Percentiles rank a stretch among this genome's conserved stretches.
These are phyloP conservation scores for Multifurca ochricompacta DNA, from an alignment of 768 basidiomycete species.

Conservation along the genomic window DNA sequence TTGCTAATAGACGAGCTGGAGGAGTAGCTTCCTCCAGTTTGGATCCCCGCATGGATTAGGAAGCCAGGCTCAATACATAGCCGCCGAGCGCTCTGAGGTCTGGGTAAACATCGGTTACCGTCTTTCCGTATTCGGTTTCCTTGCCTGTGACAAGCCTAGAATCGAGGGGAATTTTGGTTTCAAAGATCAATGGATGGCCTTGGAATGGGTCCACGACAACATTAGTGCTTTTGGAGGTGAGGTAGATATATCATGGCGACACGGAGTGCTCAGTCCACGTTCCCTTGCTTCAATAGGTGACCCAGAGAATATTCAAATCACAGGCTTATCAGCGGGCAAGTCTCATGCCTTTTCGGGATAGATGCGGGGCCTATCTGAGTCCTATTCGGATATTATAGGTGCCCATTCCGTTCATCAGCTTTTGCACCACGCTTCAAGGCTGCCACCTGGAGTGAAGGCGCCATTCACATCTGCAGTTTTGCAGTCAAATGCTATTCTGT, in stretches of 20 bases:
- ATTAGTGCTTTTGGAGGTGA: constrained; percentile 63
- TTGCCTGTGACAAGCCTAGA: constrained; percentile 54
- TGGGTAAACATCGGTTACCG: constrained; percentile 76
- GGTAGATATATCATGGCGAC: background rate
- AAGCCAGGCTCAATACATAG: constrained; percentile 58
- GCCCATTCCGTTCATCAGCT: constrained; percentile 72
- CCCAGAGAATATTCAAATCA: constrained; percentile 50
- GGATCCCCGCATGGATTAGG: constrained; percentile 61
- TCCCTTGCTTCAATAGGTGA: constrained; percentile 37
- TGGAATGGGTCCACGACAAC: constrained; percentile 66
- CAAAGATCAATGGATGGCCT: constrained; percentile 74
- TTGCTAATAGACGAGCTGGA: background rate
- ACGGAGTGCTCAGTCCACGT: background rate
- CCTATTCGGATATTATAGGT: constrained; percentile 31
- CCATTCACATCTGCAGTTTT: constrained; percentile 61
- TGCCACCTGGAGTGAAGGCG: constrained; percentile 46
- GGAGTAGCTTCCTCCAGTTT: constrained; percentile 62
- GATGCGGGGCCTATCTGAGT: background rate
- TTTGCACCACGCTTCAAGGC: constrained; percentile 57
- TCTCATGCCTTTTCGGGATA: background rate
- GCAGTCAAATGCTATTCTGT: constrained; percentile 73
- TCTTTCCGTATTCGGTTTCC: constrained; percentile 68
- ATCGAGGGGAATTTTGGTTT: constrained; percentile 74
- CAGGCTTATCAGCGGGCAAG: constrained; percentile 66
- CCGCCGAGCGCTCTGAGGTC: constrained; percentile 56